phyloP scores from a whole-genome alignment of 1,139 yeast species.

The Debaryomyces psychrophilus region DNA sequence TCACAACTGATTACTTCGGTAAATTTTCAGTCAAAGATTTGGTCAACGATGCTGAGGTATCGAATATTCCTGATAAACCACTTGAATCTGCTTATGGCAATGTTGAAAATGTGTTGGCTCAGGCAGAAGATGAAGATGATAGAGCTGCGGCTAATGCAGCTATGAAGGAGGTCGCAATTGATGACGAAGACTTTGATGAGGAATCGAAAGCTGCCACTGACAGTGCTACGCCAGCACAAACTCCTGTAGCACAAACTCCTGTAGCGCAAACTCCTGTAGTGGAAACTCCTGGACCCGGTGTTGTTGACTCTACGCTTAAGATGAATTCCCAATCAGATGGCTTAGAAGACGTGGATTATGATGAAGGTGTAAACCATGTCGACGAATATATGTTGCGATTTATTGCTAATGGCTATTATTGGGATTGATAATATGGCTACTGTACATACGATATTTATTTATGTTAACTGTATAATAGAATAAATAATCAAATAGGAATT shows the following conservation, averaged over 20 bases:
- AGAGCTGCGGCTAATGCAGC: constrained; percentile 91
- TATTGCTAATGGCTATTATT: constrained; percentile 78
- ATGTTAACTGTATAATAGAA: constrained; percentile 8
- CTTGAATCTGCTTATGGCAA: constrained; percentile 48
- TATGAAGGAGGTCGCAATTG: constrained; percentile 80
- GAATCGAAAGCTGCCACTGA: constrained; percentile 38
- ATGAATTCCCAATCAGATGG: constrained; percentile 13
- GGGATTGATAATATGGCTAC: constrained; percentile 9
- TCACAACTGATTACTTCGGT: constrained; percentile 94
- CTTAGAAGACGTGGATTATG: constrained; percentile 60
- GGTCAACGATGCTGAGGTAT: constrained; percentile 62
- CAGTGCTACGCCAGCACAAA: constrained; percentile 37
- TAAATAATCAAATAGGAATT: background rate
- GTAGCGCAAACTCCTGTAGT: constrained; percentile 24
- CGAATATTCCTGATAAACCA: constrained; percentile 41
- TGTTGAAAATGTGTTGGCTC: constrained; percentile 73
- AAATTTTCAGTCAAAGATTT: constrained; percentile 88
- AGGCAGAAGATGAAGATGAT: constrained; percentile 97
- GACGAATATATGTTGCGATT: constrained; percentile 96
- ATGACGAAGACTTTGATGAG: constrained; percentile 77
- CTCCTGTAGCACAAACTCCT: constrained; percentile 27
- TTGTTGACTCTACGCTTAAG: constrained; percentile 18
- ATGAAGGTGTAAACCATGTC: constrained; percentile 79
- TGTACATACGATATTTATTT: background rate
- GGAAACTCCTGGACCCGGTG: constrained; percentile 27